phyloP scores from a whole-genome alignment of 2,329 filamentous ascomycete genomes.

The Sarocladium strictum region DNA sequence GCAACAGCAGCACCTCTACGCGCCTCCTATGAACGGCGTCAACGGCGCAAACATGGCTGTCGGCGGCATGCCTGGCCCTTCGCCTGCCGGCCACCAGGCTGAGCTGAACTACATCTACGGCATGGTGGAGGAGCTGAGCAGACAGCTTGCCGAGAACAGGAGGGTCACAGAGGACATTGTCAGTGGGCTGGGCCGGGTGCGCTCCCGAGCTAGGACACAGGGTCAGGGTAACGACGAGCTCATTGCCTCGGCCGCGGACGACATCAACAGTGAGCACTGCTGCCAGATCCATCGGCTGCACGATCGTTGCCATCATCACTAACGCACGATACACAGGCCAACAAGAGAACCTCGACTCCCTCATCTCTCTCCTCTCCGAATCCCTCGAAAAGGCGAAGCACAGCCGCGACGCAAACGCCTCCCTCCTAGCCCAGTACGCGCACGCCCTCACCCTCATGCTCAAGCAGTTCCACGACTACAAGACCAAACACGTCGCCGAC shows the following conservation, averaged over 20 bases:
- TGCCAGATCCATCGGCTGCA: slow-evolving; percentile 5
- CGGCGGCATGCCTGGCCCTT: slow-evolving; percentile 45
- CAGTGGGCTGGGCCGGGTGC: slow-evolving; percentile 54
- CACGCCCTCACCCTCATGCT: slow-evolving; percentile 51
- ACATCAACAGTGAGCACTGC: slow-evolving; percentile 44
- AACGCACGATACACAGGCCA: too few relatives aligned
- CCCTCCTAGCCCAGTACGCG: slow-evolving; percentile 52
- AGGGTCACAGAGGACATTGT: slow-evolving; percentile 59
- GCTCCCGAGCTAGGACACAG: slow-evolving; percentile 47
- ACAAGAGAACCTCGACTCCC: slow-evolving; percentile 53
- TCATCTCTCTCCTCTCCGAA: slow-evolving; percentile 55
- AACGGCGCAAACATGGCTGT: slow-evolving; percentile 41
- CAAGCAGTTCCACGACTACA: slow-evolving; percentile 61
- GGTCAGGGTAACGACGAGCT: slow-evolving; percentile 53
- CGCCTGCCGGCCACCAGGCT: slow-evolving; percentile 61
- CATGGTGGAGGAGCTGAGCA: slow-evolving; percentile 62
- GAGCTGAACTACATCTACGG: slow-evolving; percentile 63
- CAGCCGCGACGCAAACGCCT: slow-evolving; percentile 55
- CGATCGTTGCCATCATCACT: too few relatives aligned
- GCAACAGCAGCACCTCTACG: background rate
- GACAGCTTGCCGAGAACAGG: slow-evolving; percentile 56
- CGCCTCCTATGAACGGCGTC: slow-evolving; percentile 39
- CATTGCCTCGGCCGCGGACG: slow-evolving; percentile 47
- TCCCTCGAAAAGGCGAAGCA: slow-evolving; percentile 56
- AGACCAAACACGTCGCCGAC: slow-evolving; percentile 55